These are phyloP conservation scores for Trametes versicolor DNA, from an alignment of 1,284 basidiomycete species.

Conservation along the genomic window DNA sequence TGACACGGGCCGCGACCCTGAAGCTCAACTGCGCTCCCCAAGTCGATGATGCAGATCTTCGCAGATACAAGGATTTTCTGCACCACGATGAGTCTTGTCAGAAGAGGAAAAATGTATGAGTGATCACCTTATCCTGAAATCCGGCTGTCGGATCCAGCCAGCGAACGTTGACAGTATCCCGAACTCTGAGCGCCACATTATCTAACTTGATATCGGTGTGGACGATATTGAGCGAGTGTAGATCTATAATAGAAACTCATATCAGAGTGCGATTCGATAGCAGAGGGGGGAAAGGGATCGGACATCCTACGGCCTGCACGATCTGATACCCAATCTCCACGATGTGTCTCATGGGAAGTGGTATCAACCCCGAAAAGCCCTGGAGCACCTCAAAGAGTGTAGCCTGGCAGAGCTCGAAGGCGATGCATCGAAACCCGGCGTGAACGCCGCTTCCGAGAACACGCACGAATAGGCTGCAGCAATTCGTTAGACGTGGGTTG, in stretches of 20 bases:
- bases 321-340: background rate
- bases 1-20: no score
- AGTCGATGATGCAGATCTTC: background rate
- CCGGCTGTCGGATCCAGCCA: background rate
- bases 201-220: constrained; percentile 1
- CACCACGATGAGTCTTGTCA: background rate
- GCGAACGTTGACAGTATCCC: background rate
- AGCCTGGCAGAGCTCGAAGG: background rate
- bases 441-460: background rate
- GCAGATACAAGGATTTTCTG: background rate
- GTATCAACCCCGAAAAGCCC: background rate
- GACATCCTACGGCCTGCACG: background rate
- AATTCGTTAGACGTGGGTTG: background rate
- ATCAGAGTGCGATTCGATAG: background rate
- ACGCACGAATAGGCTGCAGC: background rate
- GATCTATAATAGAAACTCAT: background rate
- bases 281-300: background rate
- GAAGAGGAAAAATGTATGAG: background rate
- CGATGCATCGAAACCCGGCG: background rate
- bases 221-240: background rate
- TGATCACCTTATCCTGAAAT: background rate
- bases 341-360: background rate
- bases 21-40: background rate
- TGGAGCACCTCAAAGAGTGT: background rate
- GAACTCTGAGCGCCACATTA: background rate